phyloP scores from a whole-genome alignment of 148 eudicot species.

The Dysphania ambrosioides region DNA sequence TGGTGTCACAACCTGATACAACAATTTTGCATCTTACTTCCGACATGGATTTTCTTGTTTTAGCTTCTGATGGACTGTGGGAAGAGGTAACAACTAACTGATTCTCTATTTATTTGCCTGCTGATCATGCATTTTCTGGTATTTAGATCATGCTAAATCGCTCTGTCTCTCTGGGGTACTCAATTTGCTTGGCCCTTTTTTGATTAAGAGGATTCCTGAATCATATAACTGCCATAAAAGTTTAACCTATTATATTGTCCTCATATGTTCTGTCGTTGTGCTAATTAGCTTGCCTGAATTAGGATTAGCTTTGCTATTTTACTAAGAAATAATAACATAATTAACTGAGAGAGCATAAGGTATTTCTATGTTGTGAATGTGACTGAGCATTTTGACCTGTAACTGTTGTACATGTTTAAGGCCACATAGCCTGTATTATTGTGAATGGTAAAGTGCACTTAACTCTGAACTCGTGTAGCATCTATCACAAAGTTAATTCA shows the following conservation, averaged over 20 bases:
- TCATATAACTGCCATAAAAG: not conserved
- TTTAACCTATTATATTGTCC: not conserved
- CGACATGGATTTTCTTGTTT: slow-evolving; percentile 69
- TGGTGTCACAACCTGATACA: slow-evolving; percentile 72
- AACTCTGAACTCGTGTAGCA: not conserved
- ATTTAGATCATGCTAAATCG: not conserved
- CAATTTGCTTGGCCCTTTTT: not conserved
- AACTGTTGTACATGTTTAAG: too few species aligned
- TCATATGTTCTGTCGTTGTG: not conserved
- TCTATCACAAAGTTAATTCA: not conserved
- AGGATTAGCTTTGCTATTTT: not conserved
- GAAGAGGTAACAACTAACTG: slow-evolving; percentile 50
- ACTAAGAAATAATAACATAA: not conserved
- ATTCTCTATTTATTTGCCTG: not conserved
- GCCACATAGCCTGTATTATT: too few species aligned
- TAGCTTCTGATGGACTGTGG: slow-evolving; percentile 98
- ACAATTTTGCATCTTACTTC: slow-evolving; percentile 42
- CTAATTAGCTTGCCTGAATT: not conserved
- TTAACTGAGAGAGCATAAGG: not conserved
- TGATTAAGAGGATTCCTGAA: not conserved
- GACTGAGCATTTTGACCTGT: too few species aligned
- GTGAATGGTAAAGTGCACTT: not conserved
- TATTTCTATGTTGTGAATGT: too few species aligned
- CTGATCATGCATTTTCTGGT: slow-evolving; percentile 2
- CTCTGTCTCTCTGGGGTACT: not conserved